Conservation (phyloP, 2,329 filamentous ascomycete species). For the Lachnellula arida region DNA sequence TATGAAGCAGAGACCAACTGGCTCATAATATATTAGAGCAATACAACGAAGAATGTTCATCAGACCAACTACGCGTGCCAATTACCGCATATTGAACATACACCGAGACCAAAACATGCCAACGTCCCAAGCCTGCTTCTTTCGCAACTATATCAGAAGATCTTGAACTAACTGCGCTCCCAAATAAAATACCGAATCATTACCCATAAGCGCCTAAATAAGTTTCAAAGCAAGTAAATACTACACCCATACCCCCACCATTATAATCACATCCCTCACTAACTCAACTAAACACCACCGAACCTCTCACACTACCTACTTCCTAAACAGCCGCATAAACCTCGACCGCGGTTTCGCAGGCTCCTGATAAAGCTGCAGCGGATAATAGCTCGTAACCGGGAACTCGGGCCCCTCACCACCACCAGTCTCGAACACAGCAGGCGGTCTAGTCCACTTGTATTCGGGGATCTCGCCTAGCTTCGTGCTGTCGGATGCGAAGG, state of each 20-base stretch:
- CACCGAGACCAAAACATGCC: no score
- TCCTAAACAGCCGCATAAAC: conserved; percentile 23
- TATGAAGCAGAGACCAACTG: not conserved
- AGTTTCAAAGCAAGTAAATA: not conserved
- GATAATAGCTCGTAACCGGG: conserved; percentile 20
- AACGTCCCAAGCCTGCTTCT: no score
- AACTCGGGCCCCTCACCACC: conserved; percentile 5
- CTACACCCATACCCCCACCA: no score
- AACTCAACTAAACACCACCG: not conserved
- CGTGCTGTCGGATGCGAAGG: conserved; percentile 41
- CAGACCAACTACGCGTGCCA: no score
- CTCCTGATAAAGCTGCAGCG: conserved; percentile 19
- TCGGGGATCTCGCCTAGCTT: conserved; percentile 42
- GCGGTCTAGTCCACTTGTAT: conserved; percentile 18
- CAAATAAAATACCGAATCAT: no score
- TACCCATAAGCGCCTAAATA: no score
- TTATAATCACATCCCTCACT: not conserved
- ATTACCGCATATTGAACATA: no score
- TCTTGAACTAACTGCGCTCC: no score
- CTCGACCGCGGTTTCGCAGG: conserved; percentile 20
- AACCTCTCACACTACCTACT: not conserved
- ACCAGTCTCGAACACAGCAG: not conserved
- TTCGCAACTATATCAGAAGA: no score
- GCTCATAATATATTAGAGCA: no score
- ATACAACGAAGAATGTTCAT: no score